Base-by-base conservation (phyloP, 106 monocot species). In the Posidonia australis region DNA sequence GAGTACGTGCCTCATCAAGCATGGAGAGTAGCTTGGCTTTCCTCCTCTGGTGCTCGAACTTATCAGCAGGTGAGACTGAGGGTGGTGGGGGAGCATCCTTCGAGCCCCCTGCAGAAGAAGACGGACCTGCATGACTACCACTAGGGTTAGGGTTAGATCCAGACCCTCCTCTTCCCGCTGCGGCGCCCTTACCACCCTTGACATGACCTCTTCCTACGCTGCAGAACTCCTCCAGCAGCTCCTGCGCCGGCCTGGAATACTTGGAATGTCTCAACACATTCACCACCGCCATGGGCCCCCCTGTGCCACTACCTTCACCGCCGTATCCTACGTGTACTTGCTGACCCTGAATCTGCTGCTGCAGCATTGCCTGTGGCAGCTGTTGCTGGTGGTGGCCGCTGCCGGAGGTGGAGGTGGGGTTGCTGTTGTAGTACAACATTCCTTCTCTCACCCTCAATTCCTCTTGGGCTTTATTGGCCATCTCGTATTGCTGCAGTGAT, bases 161-260 rank as follows among this genome's bases (percentile, higher is more conserved):
- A 7, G 36, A 36, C 36, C 49, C 19, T 7, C 22, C 2, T 21
- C 64, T 42, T 26, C 64, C 49, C 28, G 23, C 16, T 74, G 68
- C 60, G 13, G n/a, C 57, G 32, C 25, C 74, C 48, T 23, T 62
- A n/a, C 36, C 51, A 43, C 67, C 76, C 67, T 77, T 81, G 13
- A 76, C 43, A 58, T 82, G 84, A 1, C 81, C 84, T 42, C 86
- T 73, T 17, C 84, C 84, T 0, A 96, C 87, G 36, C 83, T 91
- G 77, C 98, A 98, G 65, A 98, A 98, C 81, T 98, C 98, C 66
- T 85, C 85, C 28, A 98, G 62, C 26, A 98, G 81, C 72, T 98
- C 98, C 61, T 91, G 87, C 10, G 91, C 98, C 5, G 98, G 71
- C 60, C 84, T 58, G 0, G 90, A 69, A 43, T 98, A 98, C 79